phyloP scores from a whole-genome alignment of 2,329 filamentous ascomycete genomes.

The Colletotrichum sp. region DNA sequence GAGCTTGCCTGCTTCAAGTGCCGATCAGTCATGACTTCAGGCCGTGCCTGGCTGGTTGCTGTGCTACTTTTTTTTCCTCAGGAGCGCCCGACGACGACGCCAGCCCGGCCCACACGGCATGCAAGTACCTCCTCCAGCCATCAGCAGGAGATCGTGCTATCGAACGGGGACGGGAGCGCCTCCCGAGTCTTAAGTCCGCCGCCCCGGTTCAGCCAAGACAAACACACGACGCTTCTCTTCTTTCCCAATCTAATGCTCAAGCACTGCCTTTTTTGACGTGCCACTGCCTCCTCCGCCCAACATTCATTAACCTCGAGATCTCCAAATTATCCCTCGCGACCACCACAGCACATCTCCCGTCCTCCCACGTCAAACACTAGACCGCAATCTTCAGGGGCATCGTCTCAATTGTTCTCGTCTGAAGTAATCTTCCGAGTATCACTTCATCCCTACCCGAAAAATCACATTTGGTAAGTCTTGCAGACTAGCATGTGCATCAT shows the following conservation, averaged over 20 bases:
- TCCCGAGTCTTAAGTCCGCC: conserved; percentile 10
- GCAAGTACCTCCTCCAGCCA: not conserved
- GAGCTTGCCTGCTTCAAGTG: conserved; percentile 1
- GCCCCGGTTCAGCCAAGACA: not conserved
- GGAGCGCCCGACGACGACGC: not conserved
- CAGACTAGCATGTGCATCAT: not conserved
- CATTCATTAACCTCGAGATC: conserved; percentile 1
- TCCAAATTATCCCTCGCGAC: not conserved
- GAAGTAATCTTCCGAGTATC: not conserved
- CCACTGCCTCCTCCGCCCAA: not conserved
- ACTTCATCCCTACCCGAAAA: not conserved
- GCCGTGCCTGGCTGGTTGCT: not conserved
- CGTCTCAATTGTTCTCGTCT: not conserved
- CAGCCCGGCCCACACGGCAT: conserved; percentile 2
- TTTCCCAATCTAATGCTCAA: conserved; percentile 1
- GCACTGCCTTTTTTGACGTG: conserved; percentile 13
- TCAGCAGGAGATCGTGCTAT: not conserved
- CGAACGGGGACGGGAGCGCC: conserved; percentile 5
- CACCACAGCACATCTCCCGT: not conserved
- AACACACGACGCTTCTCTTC: not conserved
- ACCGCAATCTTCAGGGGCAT: not conserved
- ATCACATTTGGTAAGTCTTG: conserved; percentile 1
- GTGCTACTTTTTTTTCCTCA: not conserved
- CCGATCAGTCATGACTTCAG: conserved; percentile 18
- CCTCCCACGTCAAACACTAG: not conserved